Percentiles rank a stretch among this genome's conserved stretches.
phyloP scores from a whole-genome alignment of 352 stramenopile genomes.

The Phytophthora pseudosyringae region DNA sequence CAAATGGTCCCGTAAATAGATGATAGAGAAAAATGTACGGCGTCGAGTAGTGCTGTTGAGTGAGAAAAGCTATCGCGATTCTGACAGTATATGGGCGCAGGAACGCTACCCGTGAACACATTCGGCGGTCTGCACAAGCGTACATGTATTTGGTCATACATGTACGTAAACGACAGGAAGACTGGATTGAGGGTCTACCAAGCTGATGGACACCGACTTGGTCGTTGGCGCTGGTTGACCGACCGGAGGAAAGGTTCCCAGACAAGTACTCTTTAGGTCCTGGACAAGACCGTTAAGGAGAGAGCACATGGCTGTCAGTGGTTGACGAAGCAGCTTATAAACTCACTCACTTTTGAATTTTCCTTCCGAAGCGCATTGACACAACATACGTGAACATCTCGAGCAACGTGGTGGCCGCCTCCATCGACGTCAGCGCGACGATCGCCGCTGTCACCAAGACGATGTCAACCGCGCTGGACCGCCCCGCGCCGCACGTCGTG shows the following conservation, averaged over 20 bases:
- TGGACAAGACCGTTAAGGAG: too few species aligned
- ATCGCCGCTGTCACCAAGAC: slow-evolving; percentile 29
- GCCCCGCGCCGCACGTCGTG: slow-evolving; percentile 22
- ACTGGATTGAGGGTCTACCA: neutral
- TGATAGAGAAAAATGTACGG: neutral
- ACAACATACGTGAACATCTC: slow-evolving; percentile 29
- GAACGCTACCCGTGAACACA: slow-evolving; percentile 18
- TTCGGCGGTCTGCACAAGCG: slow-evolving; percentile 12
- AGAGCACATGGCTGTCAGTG: too few species aligned
- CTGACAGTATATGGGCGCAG: slow-evolving; percentile 11
- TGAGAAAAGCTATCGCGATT: neutral
- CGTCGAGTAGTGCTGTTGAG: too few species aligned
- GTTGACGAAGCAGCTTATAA: too few species aligned
- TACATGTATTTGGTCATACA: neutral
- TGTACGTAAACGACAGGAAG: slow-evolving; percentile 10
- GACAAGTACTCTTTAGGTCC: too few species aligned
- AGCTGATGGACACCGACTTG: too few species aligned
- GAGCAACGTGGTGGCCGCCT: slow-evolving; percentile 30
- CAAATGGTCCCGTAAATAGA: too few species aligned
- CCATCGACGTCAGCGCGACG: slow-evolving; percentile 22
- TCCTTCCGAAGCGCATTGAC: neutral
- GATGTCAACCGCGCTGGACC: slow-evolving; percentile 24
- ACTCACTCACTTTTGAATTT: slow-evolving; percentile 19
- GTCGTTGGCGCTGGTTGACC: too few species aligned
- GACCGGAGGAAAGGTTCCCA: too few species aligned